A percentile compares a stretch with the other conserved stretches of the same genome.
Conservation (phyloP, 106 monocot species). For the Acorus calamus region DNA sequence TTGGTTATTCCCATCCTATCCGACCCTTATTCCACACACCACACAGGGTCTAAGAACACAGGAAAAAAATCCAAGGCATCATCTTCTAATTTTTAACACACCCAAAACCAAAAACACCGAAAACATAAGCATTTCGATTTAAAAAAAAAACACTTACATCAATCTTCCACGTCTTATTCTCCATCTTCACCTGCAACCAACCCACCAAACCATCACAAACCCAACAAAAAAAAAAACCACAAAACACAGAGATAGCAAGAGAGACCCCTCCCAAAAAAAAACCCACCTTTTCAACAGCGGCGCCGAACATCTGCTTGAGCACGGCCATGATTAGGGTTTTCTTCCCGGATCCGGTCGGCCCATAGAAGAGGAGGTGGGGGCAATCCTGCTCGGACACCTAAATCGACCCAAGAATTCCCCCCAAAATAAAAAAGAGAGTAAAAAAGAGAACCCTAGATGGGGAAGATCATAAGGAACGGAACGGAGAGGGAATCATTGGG, state of each 20-base stretch:
- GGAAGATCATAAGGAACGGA: background rate
- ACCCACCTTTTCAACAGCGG: constrained; percentile 68
- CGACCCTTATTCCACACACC: too few relatives aligned
- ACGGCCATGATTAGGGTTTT: constrained; percentile 91
- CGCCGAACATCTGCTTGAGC: constrained; percentile 87
- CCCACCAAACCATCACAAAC: background rate
- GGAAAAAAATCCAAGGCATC: too few relatives aligned
- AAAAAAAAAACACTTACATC: constrained; percentile 38
- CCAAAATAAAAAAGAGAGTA: background rate
- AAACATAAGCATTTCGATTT: background rate
- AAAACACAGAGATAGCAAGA: background rate
- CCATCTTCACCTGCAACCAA: constrained; percentile 76
- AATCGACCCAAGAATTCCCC: background rate
- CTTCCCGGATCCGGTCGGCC: constrained; percentile 90
- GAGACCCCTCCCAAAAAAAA: background rate
- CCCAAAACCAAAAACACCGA: background rate
- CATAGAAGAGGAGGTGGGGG: constrained; percentile 91
- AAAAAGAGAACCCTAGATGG: background rate
- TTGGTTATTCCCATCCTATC: too few relatives aligned
- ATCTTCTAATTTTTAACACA: too few relatives aligned
- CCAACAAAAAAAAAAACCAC: background rate
- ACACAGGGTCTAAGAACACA: too few relatives aligned
- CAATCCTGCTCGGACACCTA: constrained; percentile 95
- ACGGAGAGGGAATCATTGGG: background rate
- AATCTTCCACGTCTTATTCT: constrained; percentile 94